Conservation (phyloP, 108 stramenopile species). For the Mediolabrus comicus region DNA sequence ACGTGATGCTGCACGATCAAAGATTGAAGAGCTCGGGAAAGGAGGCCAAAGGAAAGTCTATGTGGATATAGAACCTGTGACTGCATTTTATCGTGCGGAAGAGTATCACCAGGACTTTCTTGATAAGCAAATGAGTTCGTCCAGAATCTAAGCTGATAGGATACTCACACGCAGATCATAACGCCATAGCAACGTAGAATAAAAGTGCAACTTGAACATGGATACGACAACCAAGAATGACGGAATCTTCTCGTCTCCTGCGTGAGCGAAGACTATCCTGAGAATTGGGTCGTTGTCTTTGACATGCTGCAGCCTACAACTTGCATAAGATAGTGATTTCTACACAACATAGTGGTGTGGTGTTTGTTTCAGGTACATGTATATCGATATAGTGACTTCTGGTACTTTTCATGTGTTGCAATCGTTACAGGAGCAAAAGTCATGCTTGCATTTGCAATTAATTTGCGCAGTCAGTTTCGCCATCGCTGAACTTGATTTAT, state of each 20-base stretch:
- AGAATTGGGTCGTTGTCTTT: too few species aligned
- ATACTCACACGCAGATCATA: not conserved
- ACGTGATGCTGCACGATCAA: slow-evolving; percentile 28
- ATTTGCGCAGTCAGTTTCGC: too few species aligned
- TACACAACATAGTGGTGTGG: too few species aligned
- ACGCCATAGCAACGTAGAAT: not conserved
- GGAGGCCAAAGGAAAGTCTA: slow-evolving; percentile 27
- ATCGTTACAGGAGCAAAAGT: too few species aligned
- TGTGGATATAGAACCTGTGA: slow-evolving; percentile 61
- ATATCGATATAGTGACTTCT: too few species aligned
- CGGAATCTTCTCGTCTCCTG: slow-evolving; percentile 15
- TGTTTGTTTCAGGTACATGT: too few species aligned
- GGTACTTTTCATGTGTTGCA: too few species aligned
- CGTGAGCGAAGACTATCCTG: not conserved
- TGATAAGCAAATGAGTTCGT: slow-evolving; percentile 38
- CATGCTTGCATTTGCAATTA: too few species aligned
- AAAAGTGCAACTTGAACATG: not conserved
- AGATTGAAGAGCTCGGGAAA: slow-evolving; percentile 38
- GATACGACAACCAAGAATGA: slow-evolving; percentile 27
- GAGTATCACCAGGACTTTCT: slow-evolving; percentile 72
- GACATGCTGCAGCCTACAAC: too few species aligned
- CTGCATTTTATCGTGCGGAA: slow-evolving; percentile 61
- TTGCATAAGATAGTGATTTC: too few species aligned
- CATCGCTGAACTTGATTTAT: too few species aligned
- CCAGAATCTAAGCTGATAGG: not conserved